These are phyloP conservation scores for Cyathus striatus DNA, from an alignment of 768 basidiomycete species.

Conservation along the genomic window DNA sequence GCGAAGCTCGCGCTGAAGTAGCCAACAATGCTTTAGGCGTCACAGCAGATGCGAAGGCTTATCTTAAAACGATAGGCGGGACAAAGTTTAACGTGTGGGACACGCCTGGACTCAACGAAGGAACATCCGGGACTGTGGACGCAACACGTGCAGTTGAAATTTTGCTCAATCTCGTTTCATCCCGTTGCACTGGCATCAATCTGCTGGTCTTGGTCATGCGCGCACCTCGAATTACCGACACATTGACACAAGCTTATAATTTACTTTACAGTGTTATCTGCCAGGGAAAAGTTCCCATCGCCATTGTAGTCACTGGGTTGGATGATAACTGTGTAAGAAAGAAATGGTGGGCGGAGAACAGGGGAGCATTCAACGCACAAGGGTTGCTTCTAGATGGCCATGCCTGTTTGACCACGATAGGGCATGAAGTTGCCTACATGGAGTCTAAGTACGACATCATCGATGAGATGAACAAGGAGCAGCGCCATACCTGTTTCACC, in stretches of 20 bases:
- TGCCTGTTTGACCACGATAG: slow-evolving; percentile 24
- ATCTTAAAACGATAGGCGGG: slow-evolving; percentile 17
- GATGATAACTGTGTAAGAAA: slow-evolving; percentile 33
- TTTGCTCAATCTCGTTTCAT: slow-evolving; percentile 24
- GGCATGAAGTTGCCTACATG: no score
- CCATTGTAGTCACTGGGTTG: slow-evolving; percentile 28
- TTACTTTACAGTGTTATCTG: slow-evolving; percentile 30
- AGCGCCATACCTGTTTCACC: no score
- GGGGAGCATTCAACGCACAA: slow-evolving; percentile 16
- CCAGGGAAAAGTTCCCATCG: slow-evolving; percentile 28
- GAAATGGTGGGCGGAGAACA: slow-evolving; percentile 29
- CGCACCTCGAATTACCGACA: slow-evolving; percentile 14
- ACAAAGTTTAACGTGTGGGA: slow-evolving; percentile 26
- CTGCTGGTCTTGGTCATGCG: slow-evolving; percentile 35
- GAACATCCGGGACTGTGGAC: slow-evolving; percentile 11
- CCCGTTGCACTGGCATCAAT: slow-evolving; percentile 27
- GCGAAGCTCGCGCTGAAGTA: slow-evolving; percentile 16
- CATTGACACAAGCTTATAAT: slow-evolving; percentile 25
- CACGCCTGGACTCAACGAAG: slow-evolving; percentile 36
- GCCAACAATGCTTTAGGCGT: slow-evolving; percentile 26
- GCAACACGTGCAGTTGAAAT: slow-evolving; percentile 14
- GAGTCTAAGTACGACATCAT: no score
- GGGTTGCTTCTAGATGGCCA: slow-evolving; percentile 27
- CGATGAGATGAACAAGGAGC: no score
- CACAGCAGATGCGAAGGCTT: slow-evolving; percentile 24